Evolutionary conservation across 192 early-diverging fungal species (phyloP).

Genomic region (Coemansia sp.): DNA sequence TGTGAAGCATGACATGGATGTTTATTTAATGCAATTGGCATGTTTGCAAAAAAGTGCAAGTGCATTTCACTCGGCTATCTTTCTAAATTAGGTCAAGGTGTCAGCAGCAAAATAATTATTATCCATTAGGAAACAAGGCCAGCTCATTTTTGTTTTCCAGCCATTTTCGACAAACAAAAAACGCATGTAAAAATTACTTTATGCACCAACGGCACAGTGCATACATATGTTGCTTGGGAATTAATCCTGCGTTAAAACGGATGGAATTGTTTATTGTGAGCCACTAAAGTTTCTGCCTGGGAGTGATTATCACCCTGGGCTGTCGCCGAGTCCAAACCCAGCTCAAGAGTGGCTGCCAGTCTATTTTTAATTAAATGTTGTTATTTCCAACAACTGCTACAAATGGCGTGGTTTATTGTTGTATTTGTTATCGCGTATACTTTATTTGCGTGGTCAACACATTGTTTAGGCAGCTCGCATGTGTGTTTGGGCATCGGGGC

Average conservation of each 20-base stretch:
- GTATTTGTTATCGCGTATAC: neutral
- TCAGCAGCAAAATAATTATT: neutral
- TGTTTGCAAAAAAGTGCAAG: no score
- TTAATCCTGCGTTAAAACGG: neutral
- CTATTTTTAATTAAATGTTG: neutral
- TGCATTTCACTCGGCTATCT: no score
- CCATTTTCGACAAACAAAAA: neutral
- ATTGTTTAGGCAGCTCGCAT: neutral
- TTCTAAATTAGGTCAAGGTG: no score
- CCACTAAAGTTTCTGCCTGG: no score
- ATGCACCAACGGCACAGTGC: conserved; percentile 7
- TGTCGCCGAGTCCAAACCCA: neutral
- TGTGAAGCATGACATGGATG: neutral
- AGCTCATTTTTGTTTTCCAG: neutral
- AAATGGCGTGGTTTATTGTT: no score
- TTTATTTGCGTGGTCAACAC: neutral
- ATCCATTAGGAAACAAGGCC: conserved; percentile 1
- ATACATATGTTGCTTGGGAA: neutral
- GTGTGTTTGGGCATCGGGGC: no score
- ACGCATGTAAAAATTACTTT: conserved; percentile 6
- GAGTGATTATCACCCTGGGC: neutral
- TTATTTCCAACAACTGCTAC: neutral
- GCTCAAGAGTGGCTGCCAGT: neutral
- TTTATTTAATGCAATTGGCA: no score
- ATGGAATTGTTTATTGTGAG: no score